Base-by-base conservation (phyloP, 2,329 filamentous ascomycete genomes). In the Colletotrichum theobromicola region DNA sequence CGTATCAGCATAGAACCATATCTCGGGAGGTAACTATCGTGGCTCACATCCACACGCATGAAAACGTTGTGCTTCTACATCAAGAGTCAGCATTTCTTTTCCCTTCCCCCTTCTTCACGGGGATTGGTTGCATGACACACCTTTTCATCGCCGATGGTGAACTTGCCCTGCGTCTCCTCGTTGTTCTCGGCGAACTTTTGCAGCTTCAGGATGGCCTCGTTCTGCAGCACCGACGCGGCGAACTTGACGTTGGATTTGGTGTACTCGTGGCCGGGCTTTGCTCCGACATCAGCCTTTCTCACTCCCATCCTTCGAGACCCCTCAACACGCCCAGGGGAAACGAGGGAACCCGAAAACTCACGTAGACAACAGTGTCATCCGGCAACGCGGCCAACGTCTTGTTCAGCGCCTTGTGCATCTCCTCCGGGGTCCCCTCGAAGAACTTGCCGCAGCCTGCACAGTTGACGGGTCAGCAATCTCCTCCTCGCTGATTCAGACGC, bases 71-170 rank as follows among this genome's bases (percentile, higher is more conserved):
- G 95, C 85, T 94, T 87, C 94, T 96, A 76, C 57, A 79, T 62
- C n/a, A 75, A 24, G n/a, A 60, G 75, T 74, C 34, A 76, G 70
- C n/a, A n/a, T n/a, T n/a, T n/a, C n/a, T n/a, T n/a, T n/a, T n/a
- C n/a, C n/a, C n/a, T n/a, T n/a, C n/a, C n/a, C n/a, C n/a, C n/a
- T n/a, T n/a, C n/a, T n/a, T n/a, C n/a, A n/a, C n/a, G n/a, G 26
- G 18, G 10, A 12, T n/a, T 12, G 9, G n/a, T n/a, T n/a, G n/a
- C n/a, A n/a, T n/a, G n/a, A 4, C 50, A 84, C 71, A 95, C 94
- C 93, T 98, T 98, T 86, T 99, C 97, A 81, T 99, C 95, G 0
- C 94, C 96, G 84, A 99, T 98, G 0, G 96, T 99, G 79, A 98
- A 98, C 81, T 95, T 94, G 61, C 97, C 97, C 83, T 98, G 96